phyloP scores from a whole-genome alignment of 208 protist genomes.

The Acanthamoeba royreba region DNA sequence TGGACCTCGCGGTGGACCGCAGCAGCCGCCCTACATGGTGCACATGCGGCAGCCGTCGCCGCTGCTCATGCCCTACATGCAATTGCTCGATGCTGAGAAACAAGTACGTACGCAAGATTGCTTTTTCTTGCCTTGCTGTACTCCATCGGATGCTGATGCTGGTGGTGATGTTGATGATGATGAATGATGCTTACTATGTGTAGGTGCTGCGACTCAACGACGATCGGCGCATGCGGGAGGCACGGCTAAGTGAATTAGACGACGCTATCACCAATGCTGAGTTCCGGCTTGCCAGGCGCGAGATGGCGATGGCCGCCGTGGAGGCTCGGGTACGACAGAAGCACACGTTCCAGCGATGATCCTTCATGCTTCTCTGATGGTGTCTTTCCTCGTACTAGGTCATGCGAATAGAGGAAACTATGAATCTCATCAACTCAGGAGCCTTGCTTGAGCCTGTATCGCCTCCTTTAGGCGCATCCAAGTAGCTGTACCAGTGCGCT shows the following conservation, averaged over 20 bases:
- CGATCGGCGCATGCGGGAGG: neutral
- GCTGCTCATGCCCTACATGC: neutral
- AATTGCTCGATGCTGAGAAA: neutral
- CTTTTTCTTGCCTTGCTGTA: neutral
- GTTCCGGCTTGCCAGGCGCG: neutral
- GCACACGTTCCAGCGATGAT: too few relatives aligned
- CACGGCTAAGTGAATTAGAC: neutral
- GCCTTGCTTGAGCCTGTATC: neutral
- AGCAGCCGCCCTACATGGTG: neutral
- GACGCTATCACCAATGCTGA: neutral
- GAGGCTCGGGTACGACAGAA: neutral
- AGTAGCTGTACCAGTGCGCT: too few relatives aligned
- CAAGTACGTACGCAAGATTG: neutral
- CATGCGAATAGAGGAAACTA: neutral
- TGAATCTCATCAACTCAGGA: neutral
- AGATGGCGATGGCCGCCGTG: neutral
- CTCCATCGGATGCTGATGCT: neutral
- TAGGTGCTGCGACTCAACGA: neutral
- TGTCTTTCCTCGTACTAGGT: too few relatives aligned
- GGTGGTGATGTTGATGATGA: too few relatives aligned
- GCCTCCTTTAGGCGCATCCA: neutral
- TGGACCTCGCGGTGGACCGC: neutral
- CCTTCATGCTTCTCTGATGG: too few relatives aligned
- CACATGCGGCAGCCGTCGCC: neutral
- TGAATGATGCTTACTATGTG: too few relatives aligned